Conservation (phyloP, 148 eudicot species). For the Spergularia bocconei region DNA sequence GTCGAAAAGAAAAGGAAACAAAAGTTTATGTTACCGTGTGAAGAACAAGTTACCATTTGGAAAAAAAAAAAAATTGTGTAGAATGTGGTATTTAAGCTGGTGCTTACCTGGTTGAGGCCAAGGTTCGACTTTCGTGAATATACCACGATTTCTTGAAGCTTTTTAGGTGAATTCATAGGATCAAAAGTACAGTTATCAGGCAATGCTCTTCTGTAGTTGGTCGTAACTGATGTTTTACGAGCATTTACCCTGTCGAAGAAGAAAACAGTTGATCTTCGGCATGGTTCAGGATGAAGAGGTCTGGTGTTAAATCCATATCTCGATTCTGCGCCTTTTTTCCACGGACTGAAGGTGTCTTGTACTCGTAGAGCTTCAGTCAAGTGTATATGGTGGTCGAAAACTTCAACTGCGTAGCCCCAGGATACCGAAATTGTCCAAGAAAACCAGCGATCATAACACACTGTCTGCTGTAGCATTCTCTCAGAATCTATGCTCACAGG, state of each 20-base stretch:
- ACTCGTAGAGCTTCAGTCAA: slow-evolving; percentile 45
- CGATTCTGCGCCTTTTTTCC: slow-evolving; percentile 31
- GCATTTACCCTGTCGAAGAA: slow-evolving; percentile 38
- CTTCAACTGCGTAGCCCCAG: slow-evolving; percentile 78
- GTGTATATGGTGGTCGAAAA: slow-evolving; percentile 37
- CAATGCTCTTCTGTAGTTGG: slow-evolving; percentile 40
- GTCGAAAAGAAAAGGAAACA: no score
- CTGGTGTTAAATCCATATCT: slow-evolving; percentile 35
- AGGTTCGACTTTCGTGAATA: slow-evolving; percentile 44
- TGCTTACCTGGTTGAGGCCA: slow-evolving; percentile 50
- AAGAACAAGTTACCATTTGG: no score
- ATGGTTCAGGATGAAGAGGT: slow-evolving; percentile 43
- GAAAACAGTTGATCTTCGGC: slow-evolving; percentile 56
- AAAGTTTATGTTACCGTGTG: no score
- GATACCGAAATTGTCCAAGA: slow-evolving; percentile 84
- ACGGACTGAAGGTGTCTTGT: slow-evolving; percentile 48
- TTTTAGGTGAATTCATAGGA: slow-evolving; percentile 50
- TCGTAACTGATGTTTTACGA: slow-evolving; percentile 20
- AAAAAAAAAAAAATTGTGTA: no score
- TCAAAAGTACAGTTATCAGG: slow-evolving; percentile 53
- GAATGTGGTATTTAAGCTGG: background rate
- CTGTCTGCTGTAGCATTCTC: slow-evolving; percentile 63
- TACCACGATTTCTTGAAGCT: slow-evolving; percentile 48
- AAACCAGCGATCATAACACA: slow-evolving; percentile 75
- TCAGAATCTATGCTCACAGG: slow-evolving; percentile 53